Conservation (phyloP, 306 rosid species). For the Acacia acuminata region DNA sequence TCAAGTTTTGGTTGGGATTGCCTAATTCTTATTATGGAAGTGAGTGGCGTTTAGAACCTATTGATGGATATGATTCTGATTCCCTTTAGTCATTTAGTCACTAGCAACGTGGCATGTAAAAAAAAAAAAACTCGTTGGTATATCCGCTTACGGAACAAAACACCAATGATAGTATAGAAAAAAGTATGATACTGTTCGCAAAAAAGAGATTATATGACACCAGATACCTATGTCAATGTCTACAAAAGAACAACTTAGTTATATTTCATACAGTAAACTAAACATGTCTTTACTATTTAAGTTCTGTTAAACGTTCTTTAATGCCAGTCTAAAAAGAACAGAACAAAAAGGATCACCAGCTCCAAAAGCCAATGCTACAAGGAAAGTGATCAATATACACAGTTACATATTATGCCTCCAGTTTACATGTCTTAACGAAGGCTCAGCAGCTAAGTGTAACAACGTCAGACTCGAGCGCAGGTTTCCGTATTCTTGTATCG, state of each 20-base stretch:
- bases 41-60: conserved; percentile 86
- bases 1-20: conserved; percentile 94
- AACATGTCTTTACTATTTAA: neutral
- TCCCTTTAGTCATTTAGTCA: conserved; percentile 35
- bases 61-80: conserved; percentile 60
- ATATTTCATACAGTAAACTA: neutral
- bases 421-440: neutral
- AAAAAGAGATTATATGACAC: neutral
- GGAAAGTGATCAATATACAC: neutral
- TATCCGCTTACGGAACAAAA: neutral
- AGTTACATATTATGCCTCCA: neutral
- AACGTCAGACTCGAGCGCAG: neutral
- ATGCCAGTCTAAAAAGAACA: neutral
- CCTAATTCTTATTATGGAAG: conserved; percentile 97
- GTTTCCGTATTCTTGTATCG: neutral
- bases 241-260: conserved; percentile 1
- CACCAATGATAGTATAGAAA: conserved; percentile 15
- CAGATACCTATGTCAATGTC: conserved; percentile 21
- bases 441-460: neutral
- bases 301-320: neutral
- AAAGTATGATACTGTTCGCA: neutral
- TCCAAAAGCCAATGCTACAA: neutral
- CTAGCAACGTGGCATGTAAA: neutral
- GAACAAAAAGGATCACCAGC: neutral
- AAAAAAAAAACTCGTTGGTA: neutral